Percentiles rank a stretch among this genome's conserved stretches.
Evolutionary conservation across 805 yeast species (phyloP).

Genomic region (Zygosaccharomyces bailii): DNA sequence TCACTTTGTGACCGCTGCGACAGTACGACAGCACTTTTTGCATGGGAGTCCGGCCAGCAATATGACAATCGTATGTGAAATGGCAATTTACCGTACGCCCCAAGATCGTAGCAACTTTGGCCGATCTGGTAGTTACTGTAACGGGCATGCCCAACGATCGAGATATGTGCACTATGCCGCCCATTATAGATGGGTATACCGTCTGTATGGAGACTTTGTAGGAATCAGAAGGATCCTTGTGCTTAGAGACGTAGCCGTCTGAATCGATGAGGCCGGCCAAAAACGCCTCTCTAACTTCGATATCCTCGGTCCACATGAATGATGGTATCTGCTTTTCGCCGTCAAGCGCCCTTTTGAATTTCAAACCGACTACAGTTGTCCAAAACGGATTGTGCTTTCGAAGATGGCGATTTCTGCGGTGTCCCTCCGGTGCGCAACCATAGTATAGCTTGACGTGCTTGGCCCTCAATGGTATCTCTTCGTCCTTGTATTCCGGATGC

Average conservation of each 20-base stretch:
- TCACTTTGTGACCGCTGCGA: slow-evolving; percentile 26
- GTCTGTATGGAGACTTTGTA: slow-evolving; percentile 36
- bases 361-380: slow-evolving; percentile 27
- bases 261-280: slow-evolving; percentile 46
- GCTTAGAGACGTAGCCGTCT: slow-evolving; percentile 34
- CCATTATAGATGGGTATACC: slow-evolving; percentile 32
- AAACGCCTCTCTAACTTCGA: slow-evolving; percentile 43
- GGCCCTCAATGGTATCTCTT: slow-evolving; percentile 22
- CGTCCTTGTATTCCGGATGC: slow-evolving; percentile 22
- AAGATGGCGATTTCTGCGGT: slow-evolving; percentile 17
- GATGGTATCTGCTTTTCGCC: slow-evolving; percentile 37
- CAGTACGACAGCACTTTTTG: slow-evolving; percentile 29
- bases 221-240: slow-evolving; percentile 17
- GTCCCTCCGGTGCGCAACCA: slow-evolving; percentile 16
- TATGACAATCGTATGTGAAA: slow-evolving; percentile 28
- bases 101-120: slow-evolving; percentile 19
- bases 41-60: slow-evolving; percentile 22
- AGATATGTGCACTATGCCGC: slow-evolving; percentile 39
- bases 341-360: slow-evolving; percentile 23
- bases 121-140: slow-evolving; percentile 34
- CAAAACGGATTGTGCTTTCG: slow-evolving; percentile 34
- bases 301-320: slow-evolving; percentile 36
- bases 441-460: slow-evolving; percentile 26
- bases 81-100: slow-evolving; percentile 27
- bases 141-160: slow-evolving; percentile 44